Percentiles rank a stretch among this genome's conserved stretches.
Conservation (phyloP, 768 basidiomycete genomes). For the Mrakia blollopis region DNA sequence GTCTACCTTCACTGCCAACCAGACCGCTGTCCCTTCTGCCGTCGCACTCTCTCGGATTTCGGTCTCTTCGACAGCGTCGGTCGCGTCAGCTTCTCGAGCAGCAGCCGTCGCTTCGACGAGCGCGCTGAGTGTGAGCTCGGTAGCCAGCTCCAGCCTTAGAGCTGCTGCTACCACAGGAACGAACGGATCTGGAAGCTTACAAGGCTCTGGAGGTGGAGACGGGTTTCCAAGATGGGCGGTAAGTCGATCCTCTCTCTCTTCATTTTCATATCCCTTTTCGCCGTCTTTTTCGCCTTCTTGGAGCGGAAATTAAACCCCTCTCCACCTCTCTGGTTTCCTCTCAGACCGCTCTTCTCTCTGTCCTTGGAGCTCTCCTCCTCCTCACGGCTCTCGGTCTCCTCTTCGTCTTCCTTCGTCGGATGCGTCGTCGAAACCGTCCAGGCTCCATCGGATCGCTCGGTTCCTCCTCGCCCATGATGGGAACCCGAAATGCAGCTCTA, state of each 20-base stretch:
- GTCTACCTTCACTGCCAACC: slow-evolving; percentile 24
- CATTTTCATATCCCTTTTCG: too few species aligned
- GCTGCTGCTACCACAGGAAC: neutral
- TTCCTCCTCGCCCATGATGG: slow-evolving; percentile 12
- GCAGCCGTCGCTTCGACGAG: slow-evolving; percentile 12
- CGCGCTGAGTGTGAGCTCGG: neutral
- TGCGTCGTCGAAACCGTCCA: slow-evolving; percentile 12
- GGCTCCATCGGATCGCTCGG: neutral
- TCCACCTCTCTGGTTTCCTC: neutral
- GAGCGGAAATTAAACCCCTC: neutral
- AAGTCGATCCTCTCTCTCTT: neutral
- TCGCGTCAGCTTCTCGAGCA: slow-evolving; percentile 18
- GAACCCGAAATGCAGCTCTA: neutral
- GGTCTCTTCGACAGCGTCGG: slow-evolving; percentile 12
- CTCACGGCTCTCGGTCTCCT: slow-evolving; percentile 22
- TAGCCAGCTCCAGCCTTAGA: neutral
- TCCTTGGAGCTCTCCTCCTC: slow-evolving; percentile 28
- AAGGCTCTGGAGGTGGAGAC: neutral
- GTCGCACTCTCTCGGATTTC: slow-evolving; percentile 6
- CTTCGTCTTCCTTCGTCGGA: slow-evolving; percentile 26
- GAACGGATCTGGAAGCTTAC: slow-evolving; percentile 20
- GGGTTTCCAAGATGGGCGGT: slow-evolving; percentile 29
- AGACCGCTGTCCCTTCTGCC: slow-evolving; percentile 27
- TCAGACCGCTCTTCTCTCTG: slow-evolving; percentile 30
- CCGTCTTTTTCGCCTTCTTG: neutral